Evolutionary conservation across 2,329 filamentous ascomycete genomes (phyloP), one percentile per base, ranked within the genome.

Genomic region (Aspergillus quadrilineatus): DNA sequence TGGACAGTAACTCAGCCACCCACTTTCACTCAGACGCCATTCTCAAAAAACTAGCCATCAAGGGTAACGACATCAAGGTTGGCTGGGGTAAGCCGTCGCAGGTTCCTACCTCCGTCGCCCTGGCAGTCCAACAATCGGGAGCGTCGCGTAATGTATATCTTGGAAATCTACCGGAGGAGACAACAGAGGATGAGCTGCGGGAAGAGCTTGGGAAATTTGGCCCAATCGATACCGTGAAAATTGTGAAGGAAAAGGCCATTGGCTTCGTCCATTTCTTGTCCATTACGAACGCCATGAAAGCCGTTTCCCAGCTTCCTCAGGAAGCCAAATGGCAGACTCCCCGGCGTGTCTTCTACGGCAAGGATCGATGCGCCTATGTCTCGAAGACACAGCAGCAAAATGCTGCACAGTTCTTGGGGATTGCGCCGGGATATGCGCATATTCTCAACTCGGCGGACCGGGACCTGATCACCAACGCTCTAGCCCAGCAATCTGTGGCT

Each of bases 331-430:
- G 94, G 94, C 92, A 97, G 75, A 85, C 92, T 7, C 94, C 94
- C 51, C 89, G 92, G 63, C 89, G 94, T 52, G 94, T 99, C 9
- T 97, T 96, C 82, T 99, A 99, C 69, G 94, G 94, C 75, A 99
- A 99, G 80, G 94, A 99, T 73, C 86, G 94, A 60, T 99, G 94
- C 70, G 94, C 94, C 15, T 99, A 99, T 69, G 93, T 99, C 51
- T 99, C 94, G 58, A 99, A 99, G 84, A 99, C 94, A 0, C 94
- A 99, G 77, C 94, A 99, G 79, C 94, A 99, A 77, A 99, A 99
- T 68, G 94, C 94, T 6, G 94, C 94, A 34, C 94, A 99, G 76
- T 99, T 97, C 73, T 84, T 99, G 26, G 94, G 94, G 54, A 99
- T 99, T 68, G 92, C 94, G 17, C 94, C 94, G 37, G 93, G 93